Evolutionary conservation across 2,329 filamentous ascomycete genomes (phyloP).

Genomic region (Arthrobotrys sphaeroides): DNA sequence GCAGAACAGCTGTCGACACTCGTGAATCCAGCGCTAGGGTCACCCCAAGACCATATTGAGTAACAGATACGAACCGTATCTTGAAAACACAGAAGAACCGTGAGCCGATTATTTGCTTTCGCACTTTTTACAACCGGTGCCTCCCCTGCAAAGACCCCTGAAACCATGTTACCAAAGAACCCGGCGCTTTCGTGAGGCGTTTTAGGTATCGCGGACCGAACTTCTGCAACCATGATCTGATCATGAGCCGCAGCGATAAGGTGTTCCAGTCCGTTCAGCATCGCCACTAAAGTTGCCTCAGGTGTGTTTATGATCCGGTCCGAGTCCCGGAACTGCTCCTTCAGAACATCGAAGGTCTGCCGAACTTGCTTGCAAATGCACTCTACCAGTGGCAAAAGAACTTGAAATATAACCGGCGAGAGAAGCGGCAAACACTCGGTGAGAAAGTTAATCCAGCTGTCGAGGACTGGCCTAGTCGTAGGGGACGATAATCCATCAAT

Average conservation of each 20-base stretch:
- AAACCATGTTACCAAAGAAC: constrained; percentile 94
- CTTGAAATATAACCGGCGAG: constrained; percentile 84
- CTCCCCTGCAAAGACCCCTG: constrained; percentile 85
- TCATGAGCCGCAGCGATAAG: constrained; percentile 88
- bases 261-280: constrained; percentile 92
- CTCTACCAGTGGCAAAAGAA: constrained; percentile 88
- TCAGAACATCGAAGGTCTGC: constrained; percentile 75
- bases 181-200: constrained; percentile 79
- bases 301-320: constrained; percentile 65
- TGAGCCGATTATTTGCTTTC: constrained; percentile 91
- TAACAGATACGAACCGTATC: constrained; percentile 94
- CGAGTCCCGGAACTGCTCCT: constrained; percentile 69
- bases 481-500: constrained; percentile 80
- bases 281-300: constrained; percentile 79
- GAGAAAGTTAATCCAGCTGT: constrained; percentile 90
- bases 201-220: constrained; percentile 73
- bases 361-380: constrained; percentile 84
- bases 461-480: constrained; percentile 78
- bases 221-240: constrained; percentile 78
- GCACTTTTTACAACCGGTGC: constrained; percentile 74
- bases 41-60: constrained; percentile 93
- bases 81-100: constrained; percentile 94
- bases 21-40: constrained; percentile 63
- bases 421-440: constrained; percentile 85
- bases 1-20: constrained; percentile 72